Evolutionary conservation across 179 eudicot species (phyloP).

Genomic region (Vitellaria paradoxa): DNA sequence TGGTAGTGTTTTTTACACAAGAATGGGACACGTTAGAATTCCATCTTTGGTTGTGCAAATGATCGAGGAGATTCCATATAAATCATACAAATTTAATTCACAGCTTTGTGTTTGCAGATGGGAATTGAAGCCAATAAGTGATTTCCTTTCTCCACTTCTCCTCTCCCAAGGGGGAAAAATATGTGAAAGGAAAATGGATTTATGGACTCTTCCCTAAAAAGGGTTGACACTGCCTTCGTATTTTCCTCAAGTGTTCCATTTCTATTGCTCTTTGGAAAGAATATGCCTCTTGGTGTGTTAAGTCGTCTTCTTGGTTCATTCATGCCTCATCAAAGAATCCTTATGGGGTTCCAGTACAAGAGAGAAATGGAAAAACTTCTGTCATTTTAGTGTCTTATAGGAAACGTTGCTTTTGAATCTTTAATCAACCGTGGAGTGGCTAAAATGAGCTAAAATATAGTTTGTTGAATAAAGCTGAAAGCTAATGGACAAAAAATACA

Average conservation of each 20-base stretch:
- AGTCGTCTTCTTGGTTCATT: background rate
- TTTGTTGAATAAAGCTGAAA: background rate
- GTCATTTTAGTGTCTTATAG: background rate
- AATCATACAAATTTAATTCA: background rate
- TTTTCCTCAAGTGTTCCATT: background rate
- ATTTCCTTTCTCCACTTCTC: slow-evolving; percentile 4
- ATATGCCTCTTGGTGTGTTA: background rate
- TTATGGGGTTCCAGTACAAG: background rate
- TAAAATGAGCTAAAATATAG: background rate
- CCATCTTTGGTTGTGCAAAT: slow-evolving; percentile 2
- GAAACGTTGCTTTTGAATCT: background rate
- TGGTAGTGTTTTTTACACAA: background rate
- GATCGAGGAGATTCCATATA: slow-evolving; percentile 1
- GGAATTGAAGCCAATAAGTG: background rate
- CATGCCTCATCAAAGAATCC: background rate
- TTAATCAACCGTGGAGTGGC: too few species aligned
- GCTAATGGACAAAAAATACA: background rate
- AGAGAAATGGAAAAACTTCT: background rate
- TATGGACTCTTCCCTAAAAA: background rate
- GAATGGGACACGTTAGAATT: background rate
- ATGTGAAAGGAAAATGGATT: background rate
- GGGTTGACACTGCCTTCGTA: too few species aligned
- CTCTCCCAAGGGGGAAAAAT: background rate
- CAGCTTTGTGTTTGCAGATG: background rate
- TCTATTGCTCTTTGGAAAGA: slow-evolving; percentile 4